Evolutionary conservation across 2,329 filamentous ascomycete species (phyloP), one percentile per base, ranked within the genome.

Genomic region (Aspergillus uvarum): DNA sequence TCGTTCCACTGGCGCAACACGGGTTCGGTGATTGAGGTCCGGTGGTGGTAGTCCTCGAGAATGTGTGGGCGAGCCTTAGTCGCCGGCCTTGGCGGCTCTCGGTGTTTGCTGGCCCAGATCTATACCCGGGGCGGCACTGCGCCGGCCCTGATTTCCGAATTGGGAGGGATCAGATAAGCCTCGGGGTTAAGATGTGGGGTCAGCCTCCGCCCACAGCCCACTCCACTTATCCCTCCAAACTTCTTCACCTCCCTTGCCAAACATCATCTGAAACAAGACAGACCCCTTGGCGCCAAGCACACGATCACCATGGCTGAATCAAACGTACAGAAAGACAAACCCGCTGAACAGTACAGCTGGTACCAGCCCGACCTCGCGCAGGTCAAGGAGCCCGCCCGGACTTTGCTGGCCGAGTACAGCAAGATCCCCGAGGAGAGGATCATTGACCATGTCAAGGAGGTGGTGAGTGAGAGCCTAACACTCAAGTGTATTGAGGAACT

Each of bases 381-480:
- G 26, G 11, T 55, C 42, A 24, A 48, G 12, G 42, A 55, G 53
- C 53, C 53, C 0, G 53, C 53, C 6, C 53, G 53, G 5, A 55
- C 53, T 19, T 21, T 55, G 4, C 6, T 55, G 10, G 53, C 22
- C 16, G 42, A 55, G 2, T 55, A 55, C 44, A 55, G 53, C n/a
- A 31, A 55, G 24, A 48, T 55, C 3, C 53, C 53, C 8, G 53
- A 55, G 4, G 53, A 47, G 42, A 29, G 26, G 42, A 55, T 55
- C 29, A 55, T 55, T n/a, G 44, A 48, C 0, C 53, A 55, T n/a
- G 44, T 55, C 24, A 55, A 55, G 12, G n/a, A 55, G 16, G 53
- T 55, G 53, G 53, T 55, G 44, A 35, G 53, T 47, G 31, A 5
- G 26, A 4, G 14, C 26, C 14, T 2, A 1, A 1, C 16, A 3